These are phyloP conservation scores for Fusarium veterinarium DNA, from an alignment of 2,329 filamentous ascomycete genomes.

Conservation along the genomic window DNA sequence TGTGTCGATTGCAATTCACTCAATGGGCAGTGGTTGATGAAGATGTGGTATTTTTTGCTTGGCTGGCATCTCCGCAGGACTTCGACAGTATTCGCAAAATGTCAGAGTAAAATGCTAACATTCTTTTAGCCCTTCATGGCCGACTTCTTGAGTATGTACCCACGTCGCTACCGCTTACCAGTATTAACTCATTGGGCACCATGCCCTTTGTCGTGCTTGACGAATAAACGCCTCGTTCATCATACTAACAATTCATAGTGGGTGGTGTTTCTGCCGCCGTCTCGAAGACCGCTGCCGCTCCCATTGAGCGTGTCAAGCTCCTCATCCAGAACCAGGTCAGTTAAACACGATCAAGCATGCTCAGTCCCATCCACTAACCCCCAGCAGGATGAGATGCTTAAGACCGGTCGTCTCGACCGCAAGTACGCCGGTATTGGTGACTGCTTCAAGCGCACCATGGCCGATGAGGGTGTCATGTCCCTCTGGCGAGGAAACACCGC, in stretches of 20 bases:
- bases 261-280: constrained; percentile 99
- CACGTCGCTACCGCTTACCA: constrained; percentile 24
- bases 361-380: constrained; percentile 47
- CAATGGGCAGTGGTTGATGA: not conserved
- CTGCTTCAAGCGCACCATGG: constrained; percentile 93
- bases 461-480: constrained; percentile 91
- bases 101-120: constrained; percentile 35
- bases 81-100: not conserved
- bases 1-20: not conserved
- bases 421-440: constrained; percentile 95
- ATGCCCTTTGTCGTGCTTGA: constrained; percentile 4
- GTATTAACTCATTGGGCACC: not conserved
- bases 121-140: constrained; percentile 84
- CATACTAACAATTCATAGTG: constrained; percentile 68
- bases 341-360: constrained; percentile 35
- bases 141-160: constrained; percentile 96
- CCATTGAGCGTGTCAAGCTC: constrained; percentile 99
- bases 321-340: constrained; percentile 99
- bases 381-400: constrained; percentile 97
- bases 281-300: constrained; percentile 99
- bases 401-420: constrained; percentile 96
- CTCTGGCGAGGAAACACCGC: constrained; percentile 99
- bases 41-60: not conserved
- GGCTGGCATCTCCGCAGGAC: constrained; percentile 8
- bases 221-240: constrained; percentile 3